These are phyloP conservation scores for Aspergillus ellipticus DNA, from an alignment of 495 filamentous ascomycete species.

Conservation along the genomic window DNA sequence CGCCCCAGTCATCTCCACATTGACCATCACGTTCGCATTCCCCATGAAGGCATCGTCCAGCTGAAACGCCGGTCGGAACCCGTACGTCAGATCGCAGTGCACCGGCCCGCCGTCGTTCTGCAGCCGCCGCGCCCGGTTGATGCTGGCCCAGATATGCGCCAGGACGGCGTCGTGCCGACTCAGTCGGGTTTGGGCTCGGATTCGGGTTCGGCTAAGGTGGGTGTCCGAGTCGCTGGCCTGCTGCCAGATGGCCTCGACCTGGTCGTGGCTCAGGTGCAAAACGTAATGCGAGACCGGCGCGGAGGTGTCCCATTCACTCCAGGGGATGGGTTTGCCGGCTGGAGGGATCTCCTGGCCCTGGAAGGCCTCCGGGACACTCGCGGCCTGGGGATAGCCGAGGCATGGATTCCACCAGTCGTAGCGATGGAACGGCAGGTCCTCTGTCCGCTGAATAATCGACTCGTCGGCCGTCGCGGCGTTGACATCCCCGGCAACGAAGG, in stretches of 20 bases:
- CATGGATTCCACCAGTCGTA: constrained; percentile 32
- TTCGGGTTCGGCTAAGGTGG: too few species aligned
- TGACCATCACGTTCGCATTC: constrained; percentile 22
- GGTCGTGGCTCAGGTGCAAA: constrained; percentile 20
- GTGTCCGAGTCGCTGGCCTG: neutral
- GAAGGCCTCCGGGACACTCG: constrained; percentile 15
- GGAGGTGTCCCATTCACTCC: constrained; percentile 23
- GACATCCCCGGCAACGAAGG: constrained; percentile 27
- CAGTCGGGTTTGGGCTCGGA: too few species aligned
- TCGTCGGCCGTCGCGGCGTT: constrained; percentile 19
- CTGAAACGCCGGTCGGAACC: constrained; percentile 14
- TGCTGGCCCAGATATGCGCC: constrained; percentile 29
- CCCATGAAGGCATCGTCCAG: constrained; percentile 24
- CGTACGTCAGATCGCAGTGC: constrained; percentile 24
- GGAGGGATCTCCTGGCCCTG: constrained; percentile 11
- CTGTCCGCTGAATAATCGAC: constrained; percentile 10
- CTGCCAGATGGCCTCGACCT: constrained; percentile 17
- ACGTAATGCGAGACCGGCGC: constrained; percentile 19
- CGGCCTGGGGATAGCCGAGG: constrained; percentile 9
- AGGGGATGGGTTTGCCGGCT: constrained; percentile 21
- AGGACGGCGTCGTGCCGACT: constrained; percentile 31
- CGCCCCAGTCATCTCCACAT: constrained; percentile 21
- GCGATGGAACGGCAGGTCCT: constrained; percentile 24
- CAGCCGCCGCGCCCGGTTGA: constrained; percentile 24
- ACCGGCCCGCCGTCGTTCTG: constrained; percentile 13